phyloP scores from a whole-genome alignment of 495 filamentous ascomycete species.

The Trichoderma virens region DNA sequence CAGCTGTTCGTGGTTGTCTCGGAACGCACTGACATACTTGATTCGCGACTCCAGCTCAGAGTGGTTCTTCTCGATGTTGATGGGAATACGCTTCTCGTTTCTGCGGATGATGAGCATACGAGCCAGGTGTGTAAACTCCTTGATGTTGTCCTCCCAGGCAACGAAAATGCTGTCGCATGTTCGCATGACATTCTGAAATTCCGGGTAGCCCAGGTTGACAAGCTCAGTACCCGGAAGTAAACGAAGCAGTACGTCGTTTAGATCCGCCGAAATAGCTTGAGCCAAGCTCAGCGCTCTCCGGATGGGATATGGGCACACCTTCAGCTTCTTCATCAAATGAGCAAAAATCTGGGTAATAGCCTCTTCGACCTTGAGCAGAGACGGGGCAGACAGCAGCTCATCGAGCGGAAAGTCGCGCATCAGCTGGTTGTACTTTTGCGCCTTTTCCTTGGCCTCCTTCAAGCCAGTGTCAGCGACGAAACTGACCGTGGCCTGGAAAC shows the following conservation, averaged over 20 bases:
- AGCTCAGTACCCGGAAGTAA: conserved; percentile 79
- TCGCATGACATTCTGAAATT: conserved; percentile 80
- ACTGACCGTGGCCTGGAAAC: conserved; percentile 92
- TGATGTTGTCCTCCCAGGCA: conserved; percentile 90
- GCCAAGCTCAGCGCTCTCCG: conserved; percentile 87
- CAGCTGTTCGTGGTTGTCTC: conserved; percentile 93
- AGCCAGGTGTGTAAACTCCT: conserved; percentile 95
- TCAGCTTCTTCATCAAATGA: conserved; percentile 94
- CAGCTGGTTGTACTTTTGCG: conserved; percentile 96
- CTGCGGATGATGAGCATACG: conserved; percentile 84
- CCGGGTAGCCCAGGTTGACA: conserved; percentile 83
- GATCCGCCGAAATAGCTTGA: conserved; percentile 91
- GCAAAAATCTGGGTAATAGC: conserved; percentile 79
- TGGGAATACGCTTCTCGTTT: conserved; percentile 95
- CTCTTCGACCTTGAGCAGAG: conserved; percentile 82
- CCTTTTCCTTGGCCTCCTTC: conserved; percentile 87
- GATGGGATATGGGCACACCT: conserved; percentile 90
- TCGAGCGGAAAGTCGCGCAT: conserved; percentile 98
- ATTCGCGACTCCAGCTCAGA: conserved; percentile 78
- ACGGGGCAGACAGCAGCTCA: conserved; percentile 86
- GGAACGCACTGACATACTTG: conserved; percentile 88
- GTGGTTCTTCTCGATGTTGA: conserved; percentile 84
- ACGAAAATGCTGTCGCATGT: conserved; percentile 77
- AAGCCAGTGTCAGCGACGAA: conserved; percentile 91
- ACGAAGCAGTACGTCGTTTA: conserved; percentile 77